Conservation (phyloP, 2,329 filamentous ascomycete genomes). For the Colletotrichum higginsianum region DNA sequence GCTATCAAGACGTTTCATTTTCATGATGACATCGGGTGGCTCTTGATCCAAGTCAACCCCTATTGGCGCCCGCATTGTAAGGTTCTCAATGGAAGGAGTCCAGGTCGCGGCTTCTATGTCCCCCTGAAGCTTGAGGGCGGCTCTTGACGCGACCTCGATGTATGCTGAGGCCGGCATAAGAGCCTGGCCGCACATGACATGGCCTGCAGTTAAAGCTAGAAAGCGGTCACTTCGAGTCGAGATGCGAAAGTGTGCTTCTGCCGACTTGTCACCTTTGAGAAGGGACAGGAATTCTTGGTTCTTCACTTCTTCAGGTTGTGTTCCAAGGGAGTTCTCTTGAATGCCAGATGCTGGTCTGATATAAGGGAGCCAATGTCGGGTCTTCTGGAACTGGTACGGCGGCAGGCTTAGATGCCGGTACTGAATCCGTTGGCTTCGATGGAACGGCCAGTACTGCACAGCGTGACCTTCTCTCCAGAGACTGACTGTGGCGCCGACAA, state of each 20-base stretch:
- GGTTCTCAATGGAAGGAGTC: slow-evolving; percentile 2
- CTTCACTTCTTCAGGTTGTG: too few species aligned
- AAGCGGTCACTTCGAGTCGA: slow-evolving; percentile 19
- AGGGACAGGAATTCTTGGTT: background rate
- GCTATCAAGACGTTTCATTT: background rate
- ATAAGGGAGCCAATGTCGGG: slow-evolving; percentile 46
- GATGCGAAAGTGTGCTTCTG: background rate
- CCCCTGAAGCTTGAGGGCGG: slow-evolving; percentile 8
- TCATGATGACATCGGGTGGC: background rate
- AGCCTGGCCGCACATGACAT: slow-evolving; percentile 17
- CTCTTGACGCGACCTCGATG: slow-evolving; percentile 17
- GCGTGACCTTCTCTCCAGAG: slow-evolving; percentile 44
- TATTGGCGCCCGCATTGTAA: slow-evolving; percentile 13
- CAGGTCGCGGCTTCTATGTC: background rate
- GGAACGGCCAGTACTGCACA: slow-evolving; percentile 47
- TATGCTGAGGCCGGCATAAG: slow-evolving; percentile 31
- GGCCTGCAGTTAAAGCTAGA: background rate
- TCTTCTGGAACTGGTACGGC: slow-evolving; percentile 50
- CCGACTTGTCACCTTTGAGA: background rate
- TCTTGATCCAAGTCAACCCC: background rate
- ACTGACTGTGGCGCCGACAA: slow-evolving; percentile 27
- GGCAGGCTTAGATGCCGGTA: slow-evolving; percentile 45
- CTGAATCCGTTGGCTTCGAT: slow-evolving; percentile 36
- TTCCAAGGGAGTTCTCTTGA: too few species aligned
- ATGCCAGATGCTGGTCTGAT: background rate